Evolutionary conservation across 1,139 yeast genomes (phyloP), one percentile per base, ranked within the genome.

Genomic region (Lipomyces yarrowii): DNA sequence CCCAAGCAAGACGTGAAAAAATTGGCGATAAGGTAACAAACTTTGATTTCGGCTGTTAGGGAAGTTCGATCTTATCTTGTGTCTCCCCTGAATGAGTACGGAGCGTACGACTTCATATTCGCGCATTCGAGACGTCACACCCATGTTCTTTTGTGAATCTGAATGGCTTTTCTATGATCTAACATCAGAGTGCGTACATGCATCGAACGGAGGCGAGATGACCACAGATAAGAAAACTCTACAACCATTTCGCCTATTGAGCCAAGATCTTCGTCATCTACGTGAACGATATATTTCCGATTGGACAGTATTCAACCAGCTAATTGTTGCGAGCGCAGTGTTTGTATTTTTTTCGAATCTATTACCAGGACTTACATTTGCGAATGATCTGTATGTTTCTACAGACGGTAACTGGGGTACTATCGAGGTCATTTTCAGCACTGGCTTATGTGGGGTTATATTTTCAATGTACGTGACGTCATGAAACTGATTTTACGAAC

Each of bases 301-400:
- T 30, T 52, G 55, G 55, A 26, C 30, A 5, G 32, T 21, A 15
- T 42, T 42, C 48, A 52, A 52, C 55, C 55, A 52, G 32, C 32
- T 52, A 32, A 23, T 52, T 3, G 18, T 52, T 26, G 55, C 55
- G 32, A 26, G 33, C 13, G 55, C 55, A 52, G 55, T 52, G 18
- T 52, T 26, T 23, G 55, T 52, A 30, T 52, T 52, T n/a, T 52
- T 52, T 21, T 26, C 55, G 15, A 52, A 52, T 11, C 32, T 52
- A 6, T 52, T 52, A n/a, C 55, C 55, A 30, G 55, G 55, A 7
- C 30, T 52, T 52, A 52, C 55, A 23, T 52, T 52, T 21, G 55
- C 55, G 33, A 52, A 30, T 21, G 55, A 52, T 30, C 33, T 52
- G 5, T 52, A 26, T 30, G 55, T 26, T 23, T 30, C 23, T 7